Evolutionary conservation across 345 rosid species (phyloP).

Genomic region (Rubroshorea leprosula): DNA sequence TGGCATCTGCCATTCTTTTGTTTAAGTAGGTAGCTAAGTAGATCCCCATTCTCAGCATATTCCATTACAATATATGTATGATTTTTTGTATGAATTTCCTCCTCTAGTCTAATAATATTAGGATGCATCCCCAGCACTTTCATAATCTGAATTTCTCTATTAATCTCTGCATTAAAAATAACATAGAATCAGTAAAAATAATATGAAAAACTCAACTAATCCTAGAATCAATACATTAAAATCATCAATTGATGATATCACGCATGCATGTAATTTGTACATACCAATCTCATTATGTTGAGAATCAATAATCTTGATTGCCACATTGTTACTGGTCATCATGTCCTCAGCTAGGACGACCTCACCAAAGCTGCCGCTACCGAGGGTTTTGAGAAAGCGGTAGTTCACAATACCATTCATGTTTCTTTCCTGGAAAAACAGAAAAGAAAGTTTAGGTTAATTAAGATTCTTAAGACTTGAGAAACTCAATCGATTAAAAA

Average conservation of each 20-base stretch:
- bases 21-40: constrained; percentile 72
- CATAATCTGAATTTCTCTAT: constrained; percentile 85
- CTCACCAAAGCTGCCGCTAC: constrained; percentile 91
- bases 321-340: constrained; percentile 80
- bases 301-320: constrained; percentile 86
- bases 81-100: constrained; percentile 76
- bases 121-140: constrained; percentile 84
- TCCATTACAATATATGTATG: constrained; percentile 90
- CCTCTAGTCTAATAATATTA: constrained; percentile 77
- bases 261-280: too few species aligned
- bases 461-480: too few species aligned
- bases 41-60: constrained; percentile 89
- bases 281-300: constrained; percentile 41
- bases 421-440: too few species aligned
- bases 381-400: too few species aligned
- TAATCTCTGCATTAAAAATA: constrained; percentile 37
- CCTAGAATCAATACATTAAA: too few species aligned
- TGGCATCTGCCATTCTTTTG: constrained; percentile 71
- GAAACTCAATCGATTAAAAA: too few species aligned
- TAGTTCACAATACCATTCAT: too few species aligned
- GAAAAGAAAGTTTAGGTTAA: too few species aligned
- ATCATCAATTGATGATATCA: too few species aligned
- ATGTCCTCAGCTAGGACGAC: constrained; percentile 85
- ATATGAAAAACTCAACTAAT: too few species aligned
- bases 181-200: constrained; percentile 11